phyloP scores from a whole-genome alignment of 257 asterid genomes.

The Solanum okadae region DNA sequence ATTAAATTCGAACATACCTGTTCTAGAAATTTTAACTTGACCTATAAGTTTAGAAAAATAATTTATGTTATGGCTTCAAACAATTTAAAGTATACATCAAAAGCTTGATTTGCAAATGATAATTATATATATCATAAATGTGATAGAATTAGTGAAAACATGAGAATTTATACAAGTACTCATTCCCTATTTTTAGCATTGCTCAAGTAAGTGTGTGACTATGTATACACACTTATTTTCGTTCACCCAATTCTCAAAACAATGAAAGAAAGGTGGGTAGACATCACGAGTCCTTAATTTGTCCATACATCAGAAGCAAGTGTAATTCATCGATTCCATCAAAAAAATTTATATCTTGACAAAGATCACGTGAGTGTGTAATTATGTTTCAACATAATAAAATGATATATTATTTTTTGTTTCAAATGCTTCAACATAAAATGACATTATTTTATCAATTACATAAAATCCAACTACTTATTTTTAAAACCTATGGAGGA shows the following conservation, averaged over 20 bases:
- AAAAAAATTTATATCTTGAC: not conserved
- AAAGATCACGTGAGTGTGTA: not conserved
- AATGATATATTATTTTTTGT: not conserved
- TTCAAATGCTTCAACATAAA: not conserved
- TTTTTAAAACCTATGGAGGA: not conserved
- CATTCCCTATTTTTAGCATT: not conserved
- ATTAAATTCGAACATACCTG: too few species aligned
- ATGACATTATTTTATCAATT: not conserved
- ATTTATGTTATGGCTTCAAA: too few species aligned
- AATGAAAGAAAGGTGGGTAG: not conserved
- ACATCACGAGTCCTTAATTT: not conserved
- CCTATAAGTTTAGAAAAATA: too few species aligned
- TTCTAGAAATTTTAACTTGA: not conserved
- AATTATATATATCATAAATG: too few species aligned
- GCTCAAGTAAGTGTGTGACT: not conserved
- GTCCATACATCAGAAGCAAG: not conserved
- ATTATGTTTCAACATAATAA: too few species aligned
- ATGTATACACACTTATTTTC: not conserved
- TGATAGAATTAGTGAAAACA: not conserved
- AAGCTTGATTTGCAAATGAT: too few species aligned
- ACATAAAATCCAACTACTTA: not conserved
- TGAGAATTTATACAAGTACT: not conserved
- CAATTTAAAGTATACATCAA: too few species aligned
- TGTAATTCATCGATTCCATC: not conserved
- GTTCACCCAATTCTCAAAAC: not conserved